These are phyloP conservation scores for Venustampulla echinocandica DNA, from an alignment of 495 filamentous ascomycete species.

Conservation along the genomic window DNA sequence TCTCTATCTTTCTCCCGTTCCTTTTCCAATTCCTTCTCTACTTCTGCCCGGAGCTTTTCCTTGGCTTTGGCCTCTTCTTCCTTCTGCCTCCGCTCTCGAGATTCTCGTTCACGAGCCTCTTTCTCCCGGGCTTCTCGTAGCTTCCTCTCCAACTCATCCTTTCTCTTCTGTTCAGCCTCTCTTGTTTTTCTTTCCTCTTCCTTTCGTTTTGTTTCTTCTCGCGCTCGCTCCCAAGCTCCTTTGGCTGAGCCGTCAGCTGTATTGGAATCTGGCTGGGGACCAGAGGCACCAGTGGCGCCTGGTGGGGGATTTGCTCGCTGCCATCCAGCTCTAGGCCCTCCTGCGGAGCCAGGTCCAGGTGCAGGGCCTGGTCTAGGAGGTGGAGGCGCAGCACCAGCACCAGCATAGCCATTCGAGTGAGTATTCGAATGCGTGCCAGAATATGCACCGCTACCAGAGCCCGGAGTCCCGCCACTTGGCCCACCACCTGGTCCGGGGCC, in stretches of 20 bases:
- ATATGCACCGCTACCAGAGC: constrained; percentile 7
- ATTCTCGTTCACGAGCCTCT: constrained; percentile 31
- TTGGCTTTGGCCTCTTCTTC: constrained; percentile 32
- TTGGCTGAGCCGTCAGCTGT: constrained; percentile 26
- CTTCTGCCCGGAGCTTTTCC: constrained; percentile 30
- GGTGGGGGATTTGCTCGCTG: constrained; percentile 12
- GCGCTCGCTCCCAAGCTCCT: constrained; percentile 60
- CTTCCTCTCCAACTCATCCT: constrained; percentile 35
- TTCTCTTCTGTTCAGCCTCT: constrained; percentile 39
- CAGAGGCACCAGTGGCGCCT: neutral
- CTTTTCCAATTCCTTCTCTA: constrained; percentile 29
- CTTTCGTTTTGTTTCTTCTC: constrained; percentile 56
- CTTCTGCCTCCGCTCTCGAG: constrained; percentile 42
- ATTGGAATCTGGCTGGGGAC: constrained; percentile 2
- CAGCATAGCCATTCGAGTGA: constrained; percentile 11
- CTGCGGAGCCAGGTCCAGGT: constrained; percentile 16
- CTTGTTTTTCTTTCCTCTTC: constrained; percentile 52
- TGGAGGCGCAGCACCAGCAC: constrained; percentile 5
- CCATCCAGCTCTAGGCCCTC: constrained; percentile 10
- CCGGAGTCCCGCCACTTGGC: constrained; percentile 11
- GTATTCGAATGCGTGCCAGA: neutral
- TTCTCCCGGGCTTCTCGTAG: constrained; percentile 25
- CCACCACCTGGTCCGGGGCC: constrained; percentile 24
- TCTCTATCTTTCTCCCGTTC: constrained; percentile 26
- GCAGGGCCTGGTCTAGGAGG: constrained; percentile 27